These are phyloP conservation scores for Citrullus colocynthis DNA, from an alignment of 306 rosid species.

Conservation along the genomic window DNA sequence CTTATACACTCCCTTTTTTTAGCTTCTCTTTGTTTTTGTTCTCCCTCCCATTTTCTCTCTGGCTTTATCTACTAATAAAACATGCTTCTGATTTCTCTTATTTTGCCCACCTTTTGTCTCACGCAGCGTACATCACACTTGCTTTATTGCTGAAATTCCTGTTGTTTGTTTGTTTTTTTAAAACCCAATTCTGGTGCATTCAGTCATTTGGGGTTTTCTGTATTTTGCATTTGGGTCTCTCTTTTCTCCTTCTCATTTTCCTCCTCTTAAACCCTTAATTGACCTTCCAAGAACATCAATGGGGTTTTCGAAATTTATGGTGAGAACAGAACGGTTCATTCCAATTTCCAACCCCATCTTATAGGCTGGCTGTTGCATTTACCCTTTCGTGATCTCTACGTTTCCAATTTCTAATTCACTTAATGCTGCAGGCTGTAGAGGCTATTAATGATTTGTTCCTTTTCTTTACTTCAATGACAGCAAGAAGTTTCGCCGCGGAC, in stretches of 20 bases:
- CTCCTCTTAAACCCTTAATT: neutral
- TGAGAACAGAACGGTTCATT: neutral
- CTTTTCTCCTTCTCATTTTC: neutral
- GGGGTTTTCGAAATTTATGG: neutral
- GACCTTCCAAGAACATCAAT: neutral
- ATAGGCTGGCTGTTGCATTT: neutral
- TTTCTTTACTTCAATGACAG: conserved; percentile 15
- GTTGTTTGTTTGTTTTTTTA: neutral
- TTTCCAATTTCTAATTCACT: neutral
- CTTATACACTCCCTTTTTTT: neutral
- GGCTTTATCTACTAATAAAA: conserved; percentile 5
- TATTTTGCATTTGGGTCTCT: neutral
- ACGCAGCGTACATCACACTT: neutral
- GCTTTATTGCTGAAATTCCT: neutral
- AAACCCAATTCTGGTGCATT: neutral
- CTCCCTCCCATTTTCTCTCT: neutral
- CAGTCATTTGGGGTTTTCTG: no score
- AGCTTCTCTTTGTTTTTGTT: neutral
- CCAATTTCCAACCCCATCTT: neutral
- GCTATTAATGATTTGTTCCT: neutral
- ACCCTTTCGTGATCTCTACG: conserved; percentile 2
- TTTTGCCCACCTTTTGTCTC: conserved; percentile 2
- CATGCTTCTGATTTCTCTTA: conserved; percentile 5
- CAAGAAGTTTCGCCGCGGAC: conserved; percentile 88
- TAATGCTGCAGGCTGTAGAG: neutral